Conservation (phyloP, 192 early-diverging fungal genomes). For the Coemansia sp. region DNA sequence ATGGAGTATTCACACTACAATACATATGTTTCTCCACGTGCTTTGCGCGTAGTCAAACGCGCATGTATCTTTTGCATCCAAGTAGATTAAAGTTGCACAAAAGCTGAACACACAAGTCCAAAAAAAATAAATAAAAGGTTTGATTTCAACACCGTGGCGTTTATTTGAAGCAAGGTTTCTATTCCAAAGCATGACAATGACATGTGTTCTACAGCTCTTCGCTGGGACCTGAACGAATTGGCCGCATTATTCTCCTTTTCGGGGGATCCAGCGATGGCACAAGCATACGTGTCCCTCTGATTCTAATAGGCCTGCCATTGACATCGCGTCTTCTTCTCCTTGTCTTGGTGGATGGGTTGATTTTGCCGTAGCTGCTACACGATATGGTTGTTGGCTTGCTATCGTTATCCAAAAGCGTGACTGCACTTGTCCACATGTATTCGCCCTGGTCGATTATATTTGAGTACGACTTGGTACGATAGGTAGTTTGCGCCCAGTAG, state of each 20-base stretch:
- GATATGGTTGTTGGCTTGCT: constrained; percentile 6
- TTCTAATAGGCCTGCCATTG: constrained; percentile 16
- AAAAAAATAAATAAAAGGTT: too few relatives aligned
- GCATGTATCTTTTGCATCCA: too few relatives aligned
- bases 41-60: too few relatives aligned
- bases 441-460: background rate
- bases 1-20: background rate
- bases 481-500: constrained; percentile 10
- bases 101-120: too few relatives aligned
- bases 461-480: constrained; percentile 27
- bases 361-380: background rate
- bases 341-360: too few relatives aligned
- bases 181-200: background rate
- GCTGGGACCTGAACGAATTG: background rate
- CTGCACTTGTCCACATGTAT: constrained; percentile 10
- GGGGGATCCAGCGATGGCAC: constrained; percentile 4
- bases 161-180: too few relatives aligned
- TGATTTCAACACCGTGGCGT: too few relatives aligned
- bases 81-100: too few relatives aligned
- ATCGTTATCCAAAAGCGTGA: constrained; percentile 41
- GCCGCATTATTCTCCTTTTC: constrained; percentile 1
- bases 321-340: constrained; percentile 3
- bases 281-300: constrained; percentile 9
- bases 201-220: background rate
- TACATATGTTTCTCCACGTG: too few relatives aligned